Conservation (phyloP, 2,329 filamentous ascomycete species). For the Ilyonectria destructans region DNA sequence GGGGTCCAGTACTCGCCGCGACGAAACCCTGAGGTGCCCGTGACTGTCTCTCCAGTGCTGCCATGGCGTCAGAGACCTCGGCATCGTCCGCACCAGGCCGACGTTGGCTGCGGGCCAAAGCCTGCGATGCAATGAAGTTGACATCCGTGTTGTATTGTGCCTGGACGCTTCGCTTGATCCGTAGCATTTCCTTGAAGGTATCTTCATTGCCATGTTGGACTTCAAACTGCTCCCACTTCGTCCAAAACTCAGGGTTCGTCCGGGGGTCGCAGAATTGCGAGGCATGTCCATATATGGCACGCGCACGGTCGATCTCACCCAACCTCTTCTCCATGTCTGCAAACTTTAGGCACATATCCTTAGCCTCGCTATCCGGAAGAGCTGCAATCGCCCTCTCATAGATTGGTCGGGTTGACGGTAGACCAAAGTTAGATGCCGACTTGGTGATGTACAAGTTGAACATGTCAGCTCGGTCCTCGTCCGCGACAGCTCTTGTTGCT, state of each 20-base stretch:
- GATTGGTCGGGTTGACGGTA: slow-evolving; percentile 94
- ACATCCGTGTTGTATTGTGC: slow-evolving; percentile 99
- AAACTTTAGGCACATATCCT: slow-evolving; percentile 99
- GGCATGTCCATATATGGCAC: slow-evolving; percentile 96
- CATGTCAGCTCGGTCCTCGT: slow-evolving; percentile 96
- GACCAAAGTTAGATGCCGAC: slow-evolving; percentile 96
- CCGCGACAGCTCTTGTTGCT: slow-evolving; percentile 92
- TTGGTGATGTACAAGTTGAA: slow-evolving; percentile 99
- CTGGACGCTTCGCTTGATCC: slow-evolving; percentile 97
- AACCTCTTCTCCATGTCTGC: slow-evolving; percentile 95
- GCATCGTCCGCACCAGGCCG: slow-evolving; percentile 63
- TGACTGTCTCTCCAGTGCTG: slow-evolving; percentile 89
- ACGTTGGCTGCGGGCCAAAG: slow-evolving; percentile 86
- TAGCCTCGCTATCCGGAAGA: slow-evolving; percentile 93
- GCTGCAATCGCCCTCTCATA: slow-evolving; percentile 96
- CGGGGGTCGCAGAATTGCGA: slow-evolving; percentile 98
- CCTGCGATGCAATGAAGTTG: slow-evolving; percentile 97
- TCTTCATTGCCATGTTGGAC: slow-evolving; percentile 99
- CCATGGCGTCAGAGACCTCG: slow-evolving; percentile 86
- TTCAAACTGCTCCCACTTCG: slow-evolving; percentile 97
- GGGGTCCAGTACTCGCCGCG: slow-evolving; percentile 83
- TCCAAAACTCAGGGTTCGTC: slow-evolving; percentile 92
- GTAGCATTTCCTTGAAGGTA: slow-evolving; percentile 99
- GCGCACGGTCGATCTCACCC: slow-evolving; percentile 93
- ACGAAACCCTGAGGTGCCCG: slow-evolving; percentile 93